A percentile compares a stretch with the other conserved stretches of the same genome.
Evolutionary conservation across 257 asterid species (phyloP).

Genomic region (Salvia splendens): DNA sequence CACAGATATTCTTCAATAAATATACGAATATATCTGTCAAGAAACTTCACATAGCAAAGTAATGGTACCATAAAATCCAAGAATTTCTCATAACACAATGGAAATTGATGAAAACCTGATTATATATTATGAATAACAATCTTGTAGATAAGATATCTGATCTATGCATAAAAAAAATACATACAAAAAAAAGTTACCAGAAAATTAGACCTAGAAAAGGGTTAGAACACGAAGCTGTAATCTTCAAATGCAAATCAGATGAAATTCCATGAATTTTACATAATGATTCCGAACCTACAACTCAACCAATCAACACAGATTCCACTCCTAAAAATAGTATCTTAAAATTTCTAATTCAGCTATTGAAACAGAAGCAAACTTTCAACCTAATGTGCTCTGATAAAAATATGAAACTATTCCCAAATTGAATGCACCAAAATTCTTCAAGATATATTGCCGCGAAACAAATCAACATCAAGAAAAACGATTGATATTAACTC

Average conservation of each 20-base stretch:
- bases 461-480: conserved; percentile 19
- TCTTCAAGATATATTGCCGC: background rate
- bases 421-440: conserved; percentile 27
- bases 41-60: conserved; percentile 14
- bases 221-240: conserved; percentile 27
- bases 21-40: background rate
- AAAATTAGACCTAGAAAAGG: conserved; percentile 25
- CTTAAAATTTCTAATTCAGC: conserved; percentile 11
- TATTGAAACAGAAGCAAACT: conserved; percentile 14
- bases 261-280: conserved; percentile 18
- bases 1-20: background rate
- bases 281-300: conserved; percentile 25
- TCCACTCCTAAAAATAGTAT: conserved; percentile 8
- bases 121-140: background rate
- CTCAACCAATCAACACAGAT: conserved; percentile 27
- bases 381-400: conserved; percentile 29
- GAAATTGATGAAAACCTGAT: conserved; percentile 1
- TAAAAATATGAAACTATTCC: conserved; percentile 20
- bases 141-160: conserved; percentile 28
- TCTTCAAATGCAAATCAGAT: background rate
- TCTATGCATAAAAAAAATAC: conserved; percentile 26
- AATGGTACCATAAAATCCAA: conserved; percentile 19
- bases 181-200: conserved; percentile 13
- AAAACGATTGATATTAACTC: conserved; percentile 3
- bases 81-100: background rate